Evolutionary conservation across 352 stramenopile species (phyloP), one percentile per base, ranked within the genome.

Genomic region (Elongisporangium anandrum): DNA sequence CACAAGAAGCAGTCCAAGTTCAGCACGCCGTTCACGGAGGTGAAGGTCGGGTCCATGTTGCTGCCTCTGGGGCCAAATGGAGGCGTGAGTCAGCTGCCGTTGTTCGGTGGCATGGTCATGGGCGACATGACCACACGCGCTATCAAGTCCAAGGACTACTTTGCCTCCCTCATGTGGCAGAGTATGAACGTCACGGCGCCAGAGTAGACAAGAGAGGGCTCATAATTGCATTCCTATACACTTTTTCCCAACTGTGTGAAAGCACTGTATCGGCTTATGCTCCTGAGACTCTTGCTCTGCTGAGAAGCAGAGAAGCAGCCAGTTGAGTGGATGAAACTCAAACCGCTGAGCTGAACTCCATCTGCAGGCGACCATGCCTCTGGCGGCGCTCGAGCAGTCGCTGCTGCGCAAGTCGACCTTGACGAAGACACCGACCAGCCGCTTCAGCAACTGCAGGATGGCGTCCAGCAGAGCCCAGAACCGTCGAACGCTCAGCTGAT

Each of bases 71-170:
- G 73, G 0, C 65, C 61, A 0, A 20, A 41, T 12, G 68, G 69
- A 29, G 76, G 76, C 39, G 72, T 85, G 38, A 73, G 66, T 1
- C 75, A 85, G 38, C 48, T 85, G 3, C 75, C 75, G 16, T 13
- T 85, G 26, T 63, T 69, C 21, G 72, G 68, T 19, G 75, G 75
- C 17, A 58, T 65, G 3, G 65, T 84, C 19, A 60, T 79, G 13
- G 75, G 72, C 16, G 56, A 78, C 57, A 72, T 62, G 57, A 52
- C 74, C 45, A 75, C 71, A 16, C 60, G 71, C 29, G 65, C 69
- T 48, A 66, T 81, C 58, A 84, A 84, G 57, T 57, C 59, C 17
- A 70, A 67, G 29, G 70, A 84, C 59, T 74, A 80, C 50, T 79
- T 85, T 34, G 71, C 64, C 0, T 61, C 58, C 20, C 65, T 65